phyloP scores from a whole-genome alignment of 2,329 filamentous ascomycete species.

The Fusarium sp. region DNA sequence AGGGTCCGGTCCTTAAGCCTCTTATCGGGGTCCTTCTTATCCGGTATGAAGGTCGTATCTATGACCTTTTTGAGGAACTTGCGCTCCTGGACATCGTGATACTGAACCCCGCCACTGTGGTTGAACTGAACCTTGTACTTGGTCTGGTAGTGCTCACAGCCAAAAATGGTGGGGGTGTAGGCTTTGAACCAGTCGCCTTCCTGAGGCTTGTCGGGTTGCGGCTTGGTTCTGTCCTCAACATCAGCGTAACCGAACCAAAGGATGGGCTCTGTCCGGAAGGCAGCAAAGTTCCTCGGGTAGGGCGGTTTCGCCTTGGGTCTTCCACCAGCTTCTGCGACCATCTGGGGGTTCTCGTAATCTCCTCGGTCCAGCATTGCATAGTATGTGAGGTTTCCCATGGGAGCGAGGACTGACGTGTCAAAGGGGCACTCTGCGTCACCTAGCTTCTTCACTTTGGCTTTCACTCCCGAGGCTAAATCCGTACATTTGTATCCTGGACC shows the following conservation, averaged over 20 bases:
- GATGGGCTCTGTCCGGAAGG: constrained; percentile 37
- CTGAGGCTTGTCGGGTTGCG: constrained; percentile 16
- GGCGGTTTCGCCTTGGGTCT: constrained; percentile 21
- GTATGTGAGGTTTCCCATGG: constrained; percentile 36
- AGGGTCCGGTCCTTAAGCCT: constrained; percentile 31
- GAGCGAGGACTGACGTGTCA: constrained; percentile 28
- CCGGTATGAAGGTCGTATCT: constrained; percentile 28
- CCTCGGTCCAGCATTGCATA: constrained; percentile 29
- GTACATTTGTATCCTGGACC: constrained; percentile 38
- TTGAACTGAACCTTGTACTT: constrained; percentile 38
- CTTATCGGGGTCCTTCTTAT: constrained; percentile 20
- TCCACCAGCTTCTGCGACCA: constrained; percentile 8
- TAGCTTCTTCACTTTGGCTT: constrained; percentile 22
- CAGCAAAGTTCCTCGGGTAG: constrained; percentile 35
- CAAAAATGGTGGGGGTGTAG: constrained; percentile 41
- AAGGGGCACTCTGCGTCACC: constrained; percentile 31
- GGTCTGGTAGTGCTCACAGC: constrained; percentile 38
- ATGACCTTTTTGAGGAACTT: constrained; percentile 30
- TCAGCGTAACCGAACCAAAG: constrained; percentile 40
- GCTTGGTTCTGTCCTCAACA: constrained; percentile 28
- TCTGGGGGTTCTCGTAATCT: constrained; percentile 34
- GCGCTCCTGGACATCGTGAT: constrained; percentile 24
- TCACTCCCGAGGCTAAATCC: constrained; percentile 22
- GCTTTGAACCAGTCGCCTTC: constrained; percentile 31
- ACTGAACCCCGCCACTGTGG: constrained; percentile 34